Conservation (phyloP, 345 rosid genomes). For the Populus pruinosa region DNA sequence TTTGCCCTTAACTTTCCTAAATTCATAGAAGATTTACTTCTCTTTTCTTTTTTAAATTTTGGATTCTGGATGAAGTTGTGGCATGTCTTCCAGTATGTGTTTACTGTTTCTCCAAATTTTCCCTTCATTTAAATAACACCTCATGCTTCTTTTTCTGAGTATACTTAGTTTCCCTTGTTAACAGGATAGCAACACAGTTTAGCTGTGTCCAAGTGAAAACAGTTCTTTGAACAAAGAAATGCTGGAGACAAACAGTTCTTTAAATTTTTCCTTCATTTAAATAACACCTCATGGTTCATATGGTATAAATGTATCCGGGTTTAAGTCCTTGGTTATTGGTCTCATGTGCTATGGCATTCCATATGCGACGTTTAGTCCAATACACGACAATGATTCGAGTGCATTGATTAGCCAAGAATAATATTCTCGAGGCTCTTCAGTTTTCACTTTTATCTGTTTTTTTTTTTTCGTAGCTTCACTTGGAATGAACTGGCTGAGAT, state of each 20-base stretch:
- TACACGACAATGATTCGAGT: not conserved
- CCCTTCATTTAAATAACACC: not conserved
- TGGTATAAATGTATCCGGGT: not conserved
- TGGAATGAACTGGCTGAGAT: slow-evolving; percentile 50
- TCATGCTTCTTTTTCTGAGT: slow-evolving; percentile 2
- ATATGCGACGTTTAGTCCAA: not conserved
- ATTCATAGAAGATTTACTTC: not conserved
- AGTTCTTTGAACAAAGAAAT: slow-evolving; percentile 45
- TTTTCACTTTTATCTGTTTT: slow-evolving; percentile 3
- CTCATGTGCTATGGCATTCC: not conserved
- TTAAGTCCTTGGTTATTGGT: not conserved
- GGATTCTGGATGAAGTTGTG: slow-evolving; percentile 2
- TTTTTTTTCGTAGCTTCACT: slow-evolving; percentile 18
- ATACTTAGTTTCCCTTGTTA: slow-evolving; percentile 7
- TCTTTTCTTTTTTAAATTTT: not conserved
- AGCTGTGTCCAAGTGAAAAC: slow-evolving; percentile 46
- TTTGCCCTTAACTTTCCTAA: not conserved
- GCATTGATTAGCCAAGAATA: not conserved
- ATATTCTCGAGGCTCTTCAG: not conserved
- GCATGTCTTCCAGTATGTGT: not conserved
- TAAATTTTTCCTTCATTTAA: no score
- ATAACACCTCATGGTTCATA: not conserved
- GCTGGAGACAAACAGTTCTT: slow-evolving; percentile 46
- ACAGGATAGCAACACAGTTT: slow-evolving; percentile 65
- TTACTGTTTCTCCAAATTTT: not conserved